phyloP scores from a whole-genome alignment of 1,284 basidiomycete species.

The Anthracocystis panici-leucophaei region DNA sequence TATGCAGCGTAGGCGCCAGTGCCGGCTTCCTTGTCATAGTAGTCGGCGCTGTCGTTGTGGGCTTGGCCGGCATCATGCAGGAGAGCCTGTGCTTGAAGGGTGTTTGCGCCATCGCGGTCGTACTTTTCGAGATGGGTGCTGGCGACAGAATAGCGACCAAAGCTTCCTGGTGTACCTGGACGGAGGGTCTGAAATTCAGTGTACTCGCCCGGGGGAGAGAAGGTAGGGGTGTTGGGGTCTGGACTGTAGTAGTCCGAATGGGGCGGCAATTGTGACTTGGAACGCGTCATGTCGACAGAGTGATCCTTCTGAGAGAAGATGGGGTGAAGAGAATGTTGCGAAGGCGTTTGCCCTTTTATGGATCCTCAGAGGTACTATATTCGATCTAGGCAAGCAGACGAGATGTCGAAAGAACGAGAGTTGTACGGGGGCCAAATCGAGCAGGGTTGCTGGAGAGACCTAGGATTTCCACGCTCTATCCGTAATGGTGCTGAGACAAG shows the following conservation, averaged over 20 bases:
- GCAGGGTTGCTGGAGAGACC: neutral
- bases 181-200: slow-evolving; percentile 46
- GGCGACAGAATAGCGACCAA: slow-evolving; percentile 37
- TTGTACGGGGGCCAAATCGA: neutral
- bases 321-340: neutral
- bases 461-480: neutral
- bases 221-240: slow-evolving; percentile 44
- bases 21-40: slow-evolving; percentile 50
- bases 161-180: slow-evolving; percentile 41
- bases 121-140: slow-evolving; percentile 41
- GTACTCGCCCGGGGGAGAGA: slow-evolving; percentile 47
- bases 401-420: neutral
- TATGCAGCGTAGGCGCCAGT: slow-evolving; percentile 19
- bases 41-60: slow-evolving; percentile 45
- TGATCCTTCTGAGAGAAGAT: neutral
- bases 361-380: neutral
- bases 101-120: slow-evolving; percentile 23
- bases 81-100: slow-evolving; percentile 35
- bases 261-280: slow-evolving; percentile 19
- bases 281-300: slow-evolving; percentile 21
- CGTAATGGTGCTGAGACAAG: neutral
- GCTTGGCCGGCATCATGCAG: slow-evolving; percentile 11
- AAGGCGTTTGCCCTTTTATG: neutral
- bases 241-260: slow-evolving; percentile 41
- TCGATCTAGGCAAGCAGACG: neutral